phyloP scores from a whole-genome alignment of 164 flowering plant genomes.

The Protea cynaroides region DNA sequence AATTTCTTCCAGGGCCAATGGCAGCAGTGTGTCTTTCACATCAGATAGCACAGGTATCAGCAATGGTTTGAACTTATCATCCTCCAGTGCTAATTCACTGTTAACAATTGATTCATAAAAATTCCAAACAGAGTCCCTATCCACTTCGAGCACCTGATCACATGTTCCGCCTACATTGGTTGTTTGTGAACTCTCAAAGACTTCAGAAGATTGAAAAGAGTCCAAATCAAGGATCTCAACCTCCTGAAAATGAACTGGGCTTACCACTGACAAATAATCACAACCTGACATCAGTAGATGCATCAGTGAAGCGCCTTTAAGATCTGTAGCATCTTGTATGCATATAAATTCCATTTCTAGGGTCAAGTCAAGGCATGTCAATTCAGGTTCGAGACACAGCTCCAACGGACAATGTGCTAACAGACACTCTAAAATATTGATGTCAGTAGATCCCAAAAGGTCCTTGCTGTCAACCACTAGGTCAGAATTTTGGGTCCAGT shows the following conservation, averaged over 20 bases:
- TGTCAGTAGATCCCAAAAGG: constrained; percentile 32
- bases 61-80: constrained; percentile 69
- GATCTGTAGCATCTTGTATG: constrained; percentile 20
- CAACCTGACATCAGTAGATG: constrained; percentile 16
- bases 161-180: constrained; percentile 27
- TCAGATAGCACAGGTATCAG: constrained; percentile 63
- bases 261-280: constrained; percentile 9
- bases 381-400: constrained; percentile 26
- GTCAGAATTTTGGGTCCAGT: constrained; percentile 20
- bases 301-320: constrained; percentile 14
- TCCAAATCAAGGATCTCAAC: constrained; percentile 42
- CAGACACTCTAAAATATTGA: constrained; percentile 31
- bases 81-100: constrained; percentile 58
- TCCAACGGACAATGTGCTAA: constrained; percentile 22
- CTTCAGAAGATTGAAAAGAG: constrained; percentile 24
- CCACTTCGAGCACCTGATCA: constrained; percentile 35
- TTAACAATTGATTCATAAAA: constrained; percentile 56
- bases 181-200: constrained; percentile 16
- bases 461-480: constrained; percentile 25
- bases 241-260: constrained; percentile 50
- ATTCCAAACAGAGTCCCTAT: constrained; percentile 32
- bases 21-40: constrained; percentile 26
- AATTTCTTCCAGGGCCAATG: constrained; percentile 28
- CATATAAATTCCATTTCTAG: constrained; percentile 36
- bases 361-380: constrained; percentile 18